phyloP scores from a whole-genome alignment of 768 basidiomycete genomes.

The Pleurotus platypus region DNA sequence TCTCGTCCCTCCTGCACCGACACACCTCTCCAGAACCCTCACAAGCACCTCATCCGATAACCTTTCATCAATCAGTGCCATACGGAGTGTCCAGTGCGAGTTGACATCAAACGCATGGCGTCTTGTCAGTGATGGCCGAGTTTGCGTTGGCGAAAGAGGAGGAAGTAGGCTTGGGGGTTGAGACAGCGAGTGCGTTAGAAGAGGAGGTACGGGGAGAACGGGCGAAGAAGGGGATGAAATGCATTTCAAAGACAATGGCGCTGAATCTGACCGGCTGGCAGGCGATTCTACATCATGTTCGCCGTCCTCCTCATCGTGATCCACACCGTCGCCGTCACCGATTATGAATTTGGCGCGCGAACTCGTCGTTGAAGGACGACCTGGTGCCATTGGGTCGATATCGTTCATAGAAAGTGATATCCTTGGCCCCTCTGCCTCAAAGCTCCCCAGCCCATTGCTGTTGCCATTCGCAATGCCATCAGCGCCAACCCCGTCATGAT shows the following conservation, averaged over 20 bases:
- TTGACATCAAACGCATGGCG: background rate
- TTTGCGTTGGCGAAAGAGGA: background rate
- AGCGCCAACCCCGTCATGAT: no score
- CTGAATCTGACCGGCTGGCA: background rate
- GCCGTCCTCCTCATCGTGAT: background rate
- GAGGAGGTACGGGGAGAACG: background rate
- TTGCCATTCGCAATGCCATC: no score
- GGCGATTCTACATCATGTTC: background rate
- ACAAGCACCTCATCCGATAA: constrained; percentile 34
- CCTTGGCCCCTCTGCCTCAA: background rate
- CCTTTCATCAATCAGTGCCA: constrained; percentile 35
- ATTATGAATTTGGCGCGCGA: constrained; percentile 1
- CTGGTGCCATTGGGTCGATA: background rate
- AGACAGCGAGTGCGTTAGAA: background rate
- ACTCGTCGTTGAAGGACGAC: background rate
- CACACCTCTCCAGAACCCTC: constrained; percentile 26
- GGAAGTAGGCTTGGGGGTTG: background rate
- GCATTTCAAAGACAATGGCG: background rate
- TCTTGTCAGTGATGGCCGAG: background rate
- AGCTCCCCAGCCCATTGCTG: no score
- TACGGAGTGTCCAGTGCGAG: constrained; percentile 24
- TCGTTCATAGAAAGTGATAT: background rate
- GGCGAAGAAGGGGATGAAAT: background rate
- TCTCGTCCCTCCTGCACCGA: background rate
- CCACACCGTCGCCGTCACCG: background rate